phyloP scores from a whole-genome alignment of 1,139 yeast species.

The Saccharomyces hybrid region DNA sequence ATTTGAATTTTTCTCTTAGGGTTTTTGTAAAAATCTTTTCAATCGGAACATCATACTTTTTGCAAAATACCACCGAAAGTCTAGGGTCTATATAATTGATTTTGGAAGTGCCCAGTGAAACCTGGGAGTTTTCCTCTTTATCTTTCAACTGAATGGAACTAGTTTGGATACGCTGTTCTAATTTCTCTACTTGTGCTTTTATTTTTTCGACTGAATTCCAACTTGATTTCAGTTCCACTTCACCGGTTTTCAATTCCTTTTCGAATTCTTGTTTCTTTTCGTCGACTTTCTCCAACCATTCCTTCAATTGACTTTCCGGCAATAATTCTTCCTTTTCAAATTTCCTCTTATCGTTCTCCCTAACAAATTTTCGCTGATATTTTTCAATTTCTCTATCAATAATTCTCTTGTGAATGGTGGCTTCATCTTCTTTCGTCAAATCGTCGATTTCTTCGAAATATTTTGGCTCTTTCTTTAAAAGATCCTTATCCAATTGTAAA shows the following conservation, averaged over 20 bases:
- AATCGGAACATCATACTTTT: conserved; percentile 79
- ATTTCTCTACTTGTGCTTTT: conserved; percentile 59
- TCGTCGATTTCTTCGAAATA: conserved; percentile 70
- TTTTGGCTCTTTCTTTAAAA: conserved; percentile 45
- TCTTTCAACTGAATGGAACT: conserved; percentile 74
- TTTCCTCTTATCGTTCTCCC: conserved; percentile 70
- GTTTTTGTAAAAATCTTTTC: conserved; percentile 90
- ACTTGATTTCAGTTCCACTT: conserved; percentile 47
- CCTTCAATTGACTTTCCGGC: conserved; percentile 49
- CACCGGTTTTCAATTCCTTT: conserved; percentile 54
- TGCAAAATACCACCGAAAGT: conserved; percentile 81
- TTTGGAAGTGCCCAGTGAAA: conserved; percentile 87
- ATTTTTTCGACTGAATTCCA: conserved; percentile 61
- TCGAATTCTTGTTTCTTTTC: conserved; percentile 48
- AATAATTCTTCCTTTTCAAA: conserved; percentile 49
- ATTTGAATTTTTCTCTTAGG: conserved; percentile 80
- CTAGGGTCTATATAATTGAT: conserved; percentile 95
- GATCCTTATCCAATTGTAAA: conserved; percentile 51
- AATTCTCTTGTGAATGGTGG: conserved; percentile 48
- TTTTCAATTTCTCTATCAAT: conserved; percentile 55
- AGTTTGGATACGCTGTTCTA: conserved; percentile 64
- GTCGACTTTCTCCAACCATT: conserved; percentile 51
- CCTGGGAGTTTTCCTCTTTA: conserved; percentile 90
- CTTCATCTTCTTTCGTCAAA: conserved; percentile 56
- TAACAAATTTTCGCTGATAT: conserved; percentile 53